Evolutionary conservation across 345 rosid species (phyloP).

Genomic region (Euphorbia peplus): DNA sequence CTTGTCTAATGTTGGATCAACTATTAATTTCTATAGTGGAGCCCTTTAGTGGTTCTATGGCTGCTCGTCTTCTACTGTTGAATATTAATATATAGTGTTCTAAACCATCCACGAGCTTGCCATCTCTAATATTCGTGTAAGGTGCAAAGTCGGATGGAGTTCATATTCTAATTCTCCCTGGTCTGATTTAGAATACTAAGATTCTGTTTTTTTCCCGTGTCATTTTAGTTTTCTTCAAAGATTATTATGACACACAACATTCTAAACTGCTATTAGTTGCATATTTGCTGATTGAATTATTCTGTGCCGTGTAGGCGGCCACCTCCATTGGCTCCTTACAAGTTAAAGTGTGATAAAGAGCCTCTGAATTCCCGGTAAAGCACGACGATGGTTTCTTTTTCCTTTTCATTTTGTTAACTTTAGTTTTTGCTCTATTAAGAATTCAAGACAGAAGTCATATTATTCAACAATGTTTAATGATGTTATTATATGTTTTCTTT

Average conservation of each 20-base stretch:
- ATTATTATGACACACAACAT: neutral
- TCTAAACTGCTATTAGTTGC: conserved; percentile 2
- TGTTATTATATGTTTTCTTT: conserved; percentile 1
- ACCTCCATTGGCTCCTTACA: conserved; percentile 52
- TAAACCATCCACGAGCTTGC: neutral
- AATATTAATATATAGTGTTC: neutral
- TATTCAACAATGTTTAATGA: neutral
- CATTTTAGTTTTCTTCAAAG: neutral
- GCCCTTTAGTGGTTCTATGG: neutral
- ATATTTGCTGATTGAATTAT: conserved; percentile 4
- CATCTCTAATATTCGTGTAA: neutral
- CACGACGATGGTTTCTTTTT: neutral
- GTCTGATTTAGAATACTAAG: neutral
- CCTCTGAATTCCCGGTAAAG: conserved; percentile 77
- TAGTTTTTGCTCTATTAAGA: neutral
- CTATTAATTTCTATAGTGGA: neutral
- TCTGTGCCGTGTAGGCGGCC: conserved; percentile 57
- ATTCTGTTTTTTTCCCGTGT: neutral
- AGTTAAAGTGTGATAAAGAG: conserved; percentile 92
- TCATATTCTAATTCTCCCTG: neutral
- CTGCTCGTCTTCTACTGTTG: neutral
- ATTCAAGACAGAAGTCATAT: neutral
- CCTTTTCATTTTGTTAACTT: neutral
- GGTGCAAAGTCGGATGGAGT: neutral
- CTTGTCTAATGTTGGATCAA: neutral